Evolutionary conservation across 2,329 filamentous ascomycete genomes (phyloP), one percentile per base, ranked within the genome.

Genomic region (Microdochium nivale): DNA sequence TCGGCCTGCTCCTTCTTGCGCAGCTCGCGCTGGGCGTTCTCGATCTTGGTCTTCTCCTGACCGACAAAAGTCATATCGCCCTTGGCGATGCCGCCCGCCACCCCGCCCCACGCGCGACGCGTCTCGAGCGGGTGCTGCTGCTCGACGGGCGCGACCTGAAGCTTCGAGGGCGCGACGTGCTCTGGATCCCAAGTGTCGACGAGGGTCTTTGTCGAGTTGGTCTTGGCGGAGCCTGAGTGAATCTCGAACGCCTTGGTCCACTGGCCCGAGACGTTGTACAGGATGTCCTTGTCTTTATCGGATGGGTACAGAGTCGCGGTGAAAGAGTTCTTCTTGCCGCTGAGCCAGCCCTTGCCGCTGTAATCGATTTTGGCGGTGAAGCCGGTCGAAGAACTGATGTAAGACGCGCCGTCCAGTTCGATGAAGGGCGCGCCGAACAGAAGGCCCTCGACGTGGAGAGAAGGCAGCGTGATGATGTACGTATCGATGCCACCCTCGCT

Each of bases 121-220:
- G 86, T 87, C 71, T 96, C 90, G 62, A 89, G 84, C 1, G 86
- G 79, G 56, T 92, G 87, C 69, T 95, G 89, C 53, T 86, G 67
- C 37, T 87, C 82, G 8, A 87, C 60, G 0, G 84, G 79, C 2
- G 58, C 60, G 1, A 72, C 58, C 2, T 65, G 63, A 27, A 74
- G 61, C 52, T 62, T 55, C 52, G 57, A 59, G 40, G 49, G 54
- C 3, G 54, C 57, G 27, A 32, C 54, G 14, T 49, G 52, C 47
- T 64, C 57, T 11, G 73, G 73, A 56, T 73, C 63, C 72, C 73
- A 77, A 0, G 54, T 58, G 11, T 65, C 59, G 5, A 72, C 62
- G 13, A 67, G 55, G 23, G 59, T 67, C 50, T 60, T 61, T 21
- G 60, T 48, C 19, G 60, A 62, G 51, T 64, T 67, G 50, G 55